Percentiles rank a stretch among this genome's conserved stretches.
These are phyloP conservation scores for Penicillium lividum DNA, from an alignment of 495 filamentous ascomycete genomes.

Conservation along the genomic window DNA sequence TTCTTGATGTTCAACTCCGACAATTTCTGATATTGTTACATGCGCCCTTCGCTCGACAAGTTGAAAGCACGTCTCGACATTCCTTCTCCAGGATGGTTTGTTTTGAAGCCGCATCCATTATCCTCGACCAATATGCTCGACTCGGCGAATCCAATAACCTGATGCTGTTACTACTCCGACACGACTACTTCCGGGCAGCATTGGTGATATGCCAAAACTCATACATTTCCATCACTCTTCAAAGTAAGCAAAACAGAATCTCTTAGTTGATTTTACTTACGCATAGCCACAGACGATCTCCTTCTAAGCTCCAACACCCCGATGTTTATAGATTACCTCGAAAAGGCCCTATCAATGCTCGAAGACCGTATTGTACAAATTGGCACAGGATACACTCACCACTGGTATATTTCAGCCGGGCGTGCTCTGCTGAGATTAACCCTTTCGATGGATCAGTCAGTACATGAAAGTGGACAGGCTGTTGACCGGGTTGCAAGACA, in stretches of 20 bases:
- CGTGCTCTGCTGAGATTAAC: slow-evolving; percentile 18
- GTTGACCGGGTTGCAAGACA: slow-evolving; percentile 23
- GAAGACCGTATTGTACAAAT: slow-evolving; percentile 30
- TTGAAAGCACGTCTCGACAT: slow-evolving; percentile 18
- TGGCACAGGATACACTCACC: slow-evolving; percentile 32
- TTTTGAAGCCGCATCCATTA: slow-evolving; percentile 21
- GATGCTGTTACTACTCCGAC: slow-evolving; percentile 18
- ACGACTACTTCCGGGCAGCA: slow-evolving; percentile 27
- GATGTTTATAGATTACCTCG: slow-evolving; percentile 22
- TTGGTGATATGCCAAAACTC: slow-evolving; percentile 24
- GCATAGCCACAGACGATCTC: slow-evolving; percentile 13
- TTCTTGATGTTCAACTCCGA: slow-evolving; percentile 32
- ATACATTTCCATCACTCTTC: slow-evolving; percentile 14
- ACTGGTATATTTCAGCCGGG: slow-evolving; percentile 36
- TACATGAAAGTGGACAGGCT: slow-evolving; percentile 23
- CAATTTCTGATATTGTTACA: slow-evolving; percentile 34
- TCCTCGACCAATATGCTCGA: slow-evolving; percentile 21
- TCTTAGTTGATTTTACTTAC: no score
- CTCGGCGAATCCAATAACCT: slow-evolving; percentile 12
- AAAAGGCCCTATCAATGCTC: slow-evolving; percentile 26
- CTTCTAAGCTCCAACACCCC: slow-evolving; percentile 14
- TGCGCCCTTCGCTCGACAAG: slow-evolving; percentile 27
- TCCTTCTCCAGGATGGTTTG: slow-evolving; percentile 27
- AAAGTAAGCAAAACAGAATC: slow-evolving; percentile 10
- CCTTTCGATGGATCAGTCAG: slow-evolving; percentile 3